Evolutionary conservation across 169 alveolate genomes (phyloP), one percentile per base, ranked within the genome.

Genomic region (Plasmodium fragile): DNA sequence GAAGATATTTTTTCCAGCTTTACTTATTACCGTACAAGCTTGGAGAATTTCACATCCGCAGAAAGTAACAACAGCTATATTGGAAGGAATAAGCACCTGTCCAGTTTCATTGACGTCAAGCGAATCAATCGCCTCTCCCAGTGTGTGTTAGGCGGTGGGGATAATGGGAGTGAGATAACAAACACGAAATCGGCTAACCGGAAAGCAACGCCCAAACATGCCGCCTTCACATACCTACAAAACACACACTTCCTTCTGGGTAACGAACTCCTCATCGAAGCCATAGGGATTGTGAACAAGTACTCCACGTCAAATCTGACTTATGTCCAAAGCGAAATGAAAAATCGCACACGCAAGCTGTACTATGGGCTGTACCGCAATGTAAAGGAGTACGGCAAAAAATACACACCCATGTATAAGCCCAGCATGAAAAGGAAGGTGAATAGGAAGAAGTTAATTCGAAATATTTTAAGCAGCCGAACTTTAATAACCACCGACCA

Each of bases 261-360:
- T 8, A 91, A 91, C 43, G 94, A 91, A 81, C 72, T 91, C 22
- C n/a, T 91, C 22, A 80, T 91, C 52, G 94, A 91, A n/a, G 94
- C 94, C n/a, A 28, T 91, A 36, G 28, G 82, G 2, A 45, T 45
- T 5, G 28, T 80, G 32, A 79, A 80, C 49, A 77, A 59, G 8
- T 34, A 65, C 32, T 25, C 89, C n/a, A 10, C 77, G 4, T n/a
- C 69, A 55, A 7, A 53, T 0, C 71, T 55, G 43, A 39, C 30
- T 78, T 77, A 87, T 59, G 6, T 87, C 49, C 69, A 45, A 80
- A 30, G 70, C 30, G 85, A 91, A 25, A 49, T 91, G 83, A 91
- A 91, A 45, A 71, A 25, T 43, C 72, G 73, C 18, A 91, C 94
- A 34, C 69, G 94, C 34, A 91, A 91, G 13, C 59, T 91, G 28